Percentiles rank a stretch among this genome's conserved stretches.
Conservation (phyloP, 2,329 filamentous ascomycete genomes). For the Trichoderma brevicompactum region DNA sequence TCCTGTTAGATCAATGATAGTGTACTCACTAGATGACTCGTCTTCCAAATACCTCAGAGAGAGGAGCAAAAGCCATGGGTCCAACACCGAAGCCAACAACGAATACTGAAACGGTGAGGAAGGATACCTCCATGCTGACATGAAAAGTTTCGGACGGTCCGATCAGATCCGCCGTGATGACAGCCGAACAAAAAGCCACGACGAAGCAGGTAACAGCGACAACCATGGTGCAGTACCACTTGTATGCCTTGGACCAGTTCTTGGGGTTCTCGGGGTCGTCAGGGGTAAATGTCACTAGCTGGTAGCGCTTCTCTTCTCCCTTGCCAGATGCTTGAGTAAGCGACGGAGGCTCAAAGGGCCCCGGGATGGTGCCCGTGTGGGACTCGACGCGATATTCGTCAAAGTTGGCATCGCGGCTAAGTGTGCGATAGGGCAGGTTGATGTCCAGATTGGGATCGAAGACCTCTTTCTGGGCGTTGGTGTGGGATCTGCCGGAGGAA, state of each 20-base stretch:
- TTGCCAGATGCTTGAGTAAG: constrained; percentile 31
- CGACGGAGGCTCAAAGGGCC: constrained; percentile 39
- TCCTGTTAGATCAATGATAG: not conserved
- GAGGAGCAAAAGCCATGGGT: constrained; percentile 78
- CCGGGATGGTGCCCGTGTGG: constrained; percentile 63
- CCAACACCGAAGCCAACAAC: constrained; percentile 82
- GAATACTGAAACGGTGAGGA: constrained; percentile 75
- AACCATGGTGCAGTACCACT: constrained; percentile 86
- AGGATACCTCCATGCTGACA: constrained; percentile 72
- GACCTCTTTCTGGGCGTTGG: constrained; percentile 40
- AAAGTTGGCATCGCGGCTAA: constrained; percentile 64
- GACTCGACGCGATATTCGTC: constrained; percentile 70
- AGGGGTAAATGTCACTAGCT: constrained; percentile 67
- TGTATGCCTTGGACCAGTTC: constrained; percentile 78
- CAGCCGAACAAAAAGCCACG: constrained; percentile 70
- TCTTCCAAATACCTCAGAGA: constrained; percentile 76
- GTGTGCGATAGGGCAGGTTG: constrained; percentile 68
- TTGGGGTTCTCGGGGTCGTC: constrained; percentile 80
- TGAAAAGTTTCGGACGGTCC: constrained; percentile 67
- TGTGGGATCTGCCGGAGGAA: constrained; percentile 7
- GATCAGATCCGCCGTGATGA: constrained; percentile 76
- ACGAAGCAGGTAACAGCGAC: constrained; percentile 78
- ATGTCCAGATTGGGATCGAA: constrained; percentile 51
- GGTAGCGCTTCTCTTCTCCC: constrained; percentile 44
- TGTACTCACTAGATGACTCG: constrained; percentile 66